Percentiles rank a stretch among this genome's conserved stretches.
Conservation (phyloP, 495 filamentous ascomycete species). For the Lasiosphaeris hirsuta region DNA sequence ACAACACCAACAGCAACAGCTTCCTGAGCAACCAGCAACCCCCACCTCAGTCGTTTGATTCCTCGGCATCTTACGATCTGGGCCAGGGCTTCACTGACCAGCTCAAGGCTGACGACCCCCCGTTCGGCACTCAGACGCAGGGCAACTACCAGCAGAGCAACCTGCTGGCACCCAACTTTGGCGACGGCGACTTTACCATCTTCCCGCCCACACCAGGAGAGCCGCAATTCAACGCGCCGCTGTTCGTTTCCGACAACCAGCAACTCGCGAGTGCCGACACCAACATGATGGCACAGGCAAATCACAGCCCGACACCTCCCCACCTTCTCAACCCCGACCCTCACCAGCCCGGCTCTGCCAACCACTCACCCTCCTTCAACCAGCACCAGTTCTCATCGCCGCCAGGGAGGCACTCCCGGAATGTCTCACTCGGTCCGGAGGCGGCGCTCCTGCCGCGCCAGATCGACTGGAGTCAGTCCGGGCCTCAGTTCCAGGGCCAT, state of each 20-base stretch:
- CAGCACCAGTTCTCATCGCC: constrained; percentile 55
- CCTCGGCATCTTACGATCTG: constrained; percentile 36
- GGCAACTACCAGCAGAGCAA: constrained; percentile 26
- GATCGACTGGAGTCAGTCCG: constrained; percentile 64
- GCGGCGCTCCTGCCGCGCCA: constrained; percentile 67
- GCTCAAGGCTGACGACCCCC: constrained; percentile 32
- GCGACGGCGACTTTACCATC: constrained; percentile 51
- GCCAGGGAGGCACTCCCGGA: constrained; percentile 63
- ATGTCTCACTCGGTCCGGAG: constrained; percentile 76
- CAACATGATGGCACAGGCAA: constrained; percentile 65
- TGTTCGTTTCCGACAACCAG: constrained; percentile 47
- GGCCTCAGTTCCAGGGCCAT: constrained; percentile 70
- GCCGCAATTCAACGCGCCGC: constrained; percentile 45
- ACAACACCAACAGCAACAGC: constrained; percentile 30
- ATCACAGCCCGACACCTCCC: constrained; percentile 61
- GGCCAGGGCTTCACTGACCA: constrained; percentile 39
- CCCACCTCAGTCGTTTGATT: constrained; percentile 39
- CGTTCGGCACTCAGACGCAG: constrained; percentile 27
- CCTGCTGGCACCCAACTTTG: constrained; percentile 42
- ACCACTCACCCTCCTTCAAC: constrained; percentile 54
- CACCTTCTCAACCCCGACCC: constrained; percentile 64
- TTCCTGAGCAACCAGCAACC: constrained; percentile 42
- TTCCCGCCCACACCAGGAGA: constrained; percentile 43
- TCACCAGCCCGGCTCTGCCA: constrained; percentile 53
- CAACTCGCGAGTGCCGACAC: constrained; percentile 55